Base-by-base conservation (phyloP, 768 basidiomycete genomes). In the Brasilioporus rufonigricans region DNA sequence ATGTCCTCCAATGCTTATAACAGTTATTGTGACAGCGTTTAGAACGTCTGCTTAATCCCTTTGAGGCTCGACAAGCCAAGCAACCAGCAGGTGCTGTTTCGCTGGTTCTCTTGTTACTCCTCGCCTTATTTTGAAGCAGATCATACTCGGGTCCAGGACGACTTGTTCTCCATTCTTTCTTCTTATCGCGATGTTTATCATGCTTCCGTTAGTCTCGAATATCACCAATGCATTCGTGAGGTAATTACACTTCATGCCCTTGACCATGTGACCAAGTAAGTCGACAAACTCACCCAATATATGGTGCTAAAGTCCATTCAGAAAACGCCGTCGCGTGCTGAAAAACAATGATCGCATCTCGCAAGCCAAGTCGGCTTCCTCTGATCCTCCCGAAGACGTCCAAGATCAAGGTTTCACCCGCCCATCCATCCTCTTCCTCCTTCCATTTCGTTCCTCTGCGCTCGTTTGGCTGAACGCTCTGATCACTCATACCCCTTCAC, bases 321-420 rank as follows among this genome's bases (percentile, higher is more conserved):
- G 95, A 77, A 97, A 95, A 63, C 91, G 96, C 21, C 85, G 90
- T 18, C 82, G 84, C 10, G 80, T 99, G 32, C 77, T 98, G 2
- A 95, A 95, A 71, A 98, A 95, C 71, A 98, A 98, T 64, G 93
- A 96, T 59, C 89, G 89, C 38, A 78, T 98, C n/a, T 79, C 89
- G 0, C 82, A 86, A 59, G 83, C 85, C 11, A 71, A 79, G 11
- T 87, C 90, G 69, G 68, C 78, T 16, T 75, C 79, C 47, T 72
- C 74, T 8, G 75, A 83, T 23, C 77, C 81, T 2, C 85, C 86
- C 2, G 84, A 87, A 71, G 85, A 91, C 56, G 80, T 91, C 14
- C 91, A 92, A 73, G 97, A 99, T 66, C 97, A 98, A 79, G 96
- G 96, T 26, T 98, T 98, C 73, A 97, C 95, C 8, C 89, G 97